Conservation (phyloP, 2,329 filamentous ascomycete genomes). For the Scedosporium boydii region DNA sequence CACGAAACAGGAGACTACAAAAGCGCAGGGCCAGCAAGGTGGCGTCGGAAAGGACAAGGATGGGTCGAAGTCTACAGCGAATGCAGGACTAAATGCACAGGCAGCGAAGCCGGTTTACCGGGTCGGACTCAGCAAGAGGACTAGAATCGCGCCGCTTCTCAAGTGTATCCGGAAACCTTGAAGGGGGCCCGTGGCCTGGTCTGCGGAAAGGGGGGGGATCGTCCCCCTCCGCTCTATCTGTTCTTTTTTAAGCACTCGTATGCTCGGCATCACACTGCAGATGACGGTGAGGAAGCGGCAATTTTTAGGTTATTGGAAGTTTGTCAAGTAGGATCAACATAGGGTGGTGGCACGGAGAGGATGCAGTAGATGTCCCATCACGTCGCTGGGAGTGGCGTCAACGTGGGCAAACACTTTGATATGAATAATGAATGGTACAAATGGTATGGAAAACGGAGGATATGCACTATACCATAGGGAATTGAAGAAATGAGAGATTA, state of each 20-base stretch:
- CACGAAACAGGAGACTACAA: slow-evolving; percentile 9
- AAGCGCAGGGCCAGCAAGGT: slow-evolving; percentile 9
- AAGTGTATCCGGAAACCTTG: slow-evolving; percentile 22
- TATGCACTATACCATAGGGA: not conserved
- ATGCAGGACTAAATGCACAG: slow-evolving; percentile 7
- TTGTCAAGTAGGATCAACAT: not conserved
- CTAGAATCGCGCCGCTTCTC: slow-evolving; percentile 40
- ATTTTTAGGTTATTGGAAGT: not conserved
- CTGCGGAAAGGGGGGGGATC: not conserved
- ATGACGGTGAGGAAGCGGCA: not conserved
- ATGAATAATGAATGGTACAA: not conserved
- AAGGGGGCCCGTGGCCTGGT: not conserved
- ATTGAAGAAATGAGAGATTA: no score
- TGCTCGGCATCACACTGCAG: not conserved
- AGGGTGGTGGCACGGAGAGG: not conserved
- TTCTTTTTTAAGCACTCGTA: no score
- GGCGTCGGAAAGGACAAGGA: slow-evolving; percentile 1
- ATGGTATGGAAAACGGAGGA: not conserved
- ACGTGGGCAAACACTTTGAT: not conserved
- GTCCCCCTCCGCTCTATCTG: no score
- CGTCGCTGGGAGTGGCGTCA: not conserved
- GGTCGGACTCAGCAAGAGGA: slow-evolving; percentile 41
- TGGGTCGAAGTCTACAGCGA: slow-evolving; percentile 4
- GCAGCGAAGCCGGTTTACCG: slow-evolving; percentile 32
- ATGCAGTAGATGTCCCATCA: not conserved